Base-by-base conservation (phyloP, 768 basidiomycete species). In the Amyloporia xantha region DNA sequence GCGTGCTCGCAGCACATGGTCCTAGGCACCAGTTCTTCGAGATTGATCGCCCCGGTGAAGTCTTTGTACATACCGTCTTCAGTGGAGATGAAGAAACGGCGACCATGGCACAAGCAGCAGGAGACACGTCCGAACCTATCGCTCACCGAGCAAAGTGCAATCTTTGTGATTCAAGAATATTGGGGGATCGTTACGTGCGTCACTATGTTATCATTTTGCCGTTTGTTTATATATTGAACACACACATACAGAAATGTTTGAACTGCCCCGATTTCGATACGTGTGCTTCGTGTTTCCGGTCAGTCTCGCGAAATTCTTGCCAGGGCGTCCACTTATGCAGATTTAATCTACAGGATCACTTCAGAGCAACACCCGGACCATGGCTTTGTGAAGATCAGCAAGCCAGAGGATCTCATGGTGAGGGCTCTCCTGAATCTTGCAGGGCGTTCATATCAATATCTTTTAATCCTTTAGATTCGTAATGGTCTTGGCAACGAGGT, bases 181-280 rank as follows among this genome's bases (percentile, higher is more conserved):
- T 65, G 23, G 91, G 91, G 2, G 69, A 72, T 39, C 80, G 91
- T 39, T 92, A 79, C 69, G 86, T 91, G 59, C 66, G 86, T 38
- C 17, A n/a, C n/a, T n/a, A n/a, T n/a, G n/a, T n/a, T n/a, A n/a
- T n/a, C n/a, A n/a, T n/a, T n/a, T n/a, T n/a, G n/a, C n/a, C n/a
- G n/a, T n/a, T n/a, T 15, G 19, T n/a, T 3, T 15, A 25, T 24
- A 40, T 27, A 23, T 44, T 43, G 27, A 27, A 37, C 12, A 26
- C 13, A 21, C 44, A 1, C 40, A 13, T 28, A 23, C 41, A 89
- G 86, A 91, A 90, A 83, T 91, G 88, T 58, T 50, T 82, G 7
- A 62, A 69, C 49, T 92, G 89, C 65, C 88, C 89, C n/a, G 88
- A 93, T 59, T 93, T 81, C 55, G 90, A 93, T 56, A 76, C 81